These are phyloP conservation scores for Yarrowia galli DNA, from an alignment of 1,139 yeast species.

Conservation along the genomic window DNA sequence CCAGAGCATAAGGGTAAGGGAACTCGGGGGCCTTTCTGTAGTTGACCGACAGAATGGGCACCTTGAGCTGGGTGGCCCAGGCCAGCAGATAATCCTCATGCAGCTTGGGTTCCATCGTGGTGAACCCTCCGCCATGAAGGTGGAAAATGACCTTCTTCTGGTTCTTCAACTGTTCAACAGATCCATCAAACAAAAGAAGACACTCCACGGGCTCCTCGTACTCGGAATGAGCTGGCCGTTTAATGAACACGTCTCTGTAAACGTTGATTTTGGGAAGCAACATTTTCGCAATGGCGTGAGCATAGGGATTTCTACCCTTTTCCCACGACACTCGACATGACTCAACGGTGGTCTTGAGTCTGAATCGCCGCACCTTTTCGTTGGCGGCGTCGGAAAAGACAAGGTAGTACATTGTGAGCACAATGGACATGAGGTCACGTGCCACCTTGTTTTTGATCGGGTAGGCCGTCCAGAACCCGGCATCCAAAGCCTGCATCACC, in stretches of 20 bases:
- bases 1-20: constrained; percentile 56
- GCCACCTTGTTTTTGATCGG: constrained; percentile 41
- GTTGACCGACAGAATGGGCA: constrained; percentile 45
- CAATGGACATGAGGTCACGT: constrained; percentile 41
- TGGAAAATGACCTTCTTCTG: constrained; percentile 42
- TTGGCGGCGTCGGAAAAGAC: constrained; percentile 43
- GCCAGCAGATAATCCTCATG: constrained; percentile 41
- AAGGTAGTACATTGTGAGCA: constrained; percentile 42
- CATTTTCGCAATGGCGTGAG: constrained; percentile 37
- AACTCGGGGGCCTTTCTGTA: constrained; percentile 56
- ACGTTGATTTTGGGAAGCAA: constrained; percentile 38
- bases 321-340: constrained; percentile 42
- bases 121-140: constrained; percentile 43
- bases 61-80: constrained; percentile 42
- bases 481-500: constrained; percentile 42
- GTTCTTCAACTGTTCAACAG: constrained; percentile 40
- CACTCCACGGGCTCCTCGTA: constrained; percentile 42
- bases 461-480: constrained; percentile 43
- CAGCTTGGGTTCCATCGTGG: constrained; percentile 41
- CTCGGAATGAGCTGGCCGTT: constrained; percentile 41
- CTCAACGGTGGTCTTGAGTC: constrained; percentile 41
- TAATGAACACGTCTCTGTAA: constrained; percentile 39
- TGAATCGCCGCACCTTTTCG: constrained; percentile 42
- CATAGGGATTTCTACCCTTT: constrained; percentile 42
- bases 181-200: constrained; percentile 42